Base-by-base conservation (phyloP, 2,329 filamentous ascomycete genomes). In the Alternaria viburni region DNA sequence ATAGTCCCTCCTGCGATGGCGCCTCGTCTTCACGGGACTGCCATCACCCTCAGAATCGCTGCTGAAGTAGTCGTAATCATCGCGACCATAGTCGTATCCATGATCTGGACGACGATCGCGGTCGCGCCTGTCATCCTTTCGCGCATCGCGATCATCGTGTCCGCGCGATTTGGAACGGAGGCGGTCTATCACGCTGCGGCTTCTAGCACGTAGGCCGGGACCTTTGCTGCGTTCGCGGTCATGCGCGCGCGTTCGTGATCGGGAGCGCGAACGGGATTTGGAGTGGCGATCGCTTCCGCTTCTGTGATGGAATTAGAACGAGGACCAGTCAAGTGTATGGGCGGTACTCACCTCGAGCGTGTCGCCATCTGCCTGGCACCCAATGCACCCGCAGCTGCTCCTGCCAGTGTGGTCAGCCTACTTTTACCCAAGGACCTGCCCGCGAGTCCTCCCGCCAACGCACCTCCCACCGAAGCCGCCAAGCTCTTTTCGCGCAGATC, bases 381-480 rank as follows among this genome's bases (percentile, higher is more conserved):
- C 21, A 78, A 56, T 17, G 73, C 77, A 58, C 77, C 77, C 23
- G 78, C 75, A 21, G 77, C 78, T 28, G 74, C 77, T 64, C 78
- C 78, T 78, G 75, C 74, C 54, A 79, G 62, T 58, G 77, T 76
- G 46, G 77, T 78, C 66, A 80, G 75, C 68, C 69, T 76, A 61
- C 75, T 74, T 54, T 76, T 73, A 47, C 76, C 76, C 54, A 77
- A 56, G 59, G 69, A 64, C 47, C 70, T 75, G 36, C 76, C 77
- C 25, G 75, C 74, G 57, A 80, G 59, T 52, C 77, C 78, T 61
- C 78, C 78, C 46, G 74, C 78, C 69, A 80, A 77, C 74, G 77
- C 78, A 77, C 78, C 78, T 73, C 72, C 77, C 69, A 77, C 70
- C 59, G 74, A 74, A 67, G 78, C 77, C 50, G 75, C 75, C 66